Percentiles rank a stretch among this genome's conserved stretches.
Conservation (phyloP, 352 stramenopile species). For the Plasmopara muralis region DNA sequence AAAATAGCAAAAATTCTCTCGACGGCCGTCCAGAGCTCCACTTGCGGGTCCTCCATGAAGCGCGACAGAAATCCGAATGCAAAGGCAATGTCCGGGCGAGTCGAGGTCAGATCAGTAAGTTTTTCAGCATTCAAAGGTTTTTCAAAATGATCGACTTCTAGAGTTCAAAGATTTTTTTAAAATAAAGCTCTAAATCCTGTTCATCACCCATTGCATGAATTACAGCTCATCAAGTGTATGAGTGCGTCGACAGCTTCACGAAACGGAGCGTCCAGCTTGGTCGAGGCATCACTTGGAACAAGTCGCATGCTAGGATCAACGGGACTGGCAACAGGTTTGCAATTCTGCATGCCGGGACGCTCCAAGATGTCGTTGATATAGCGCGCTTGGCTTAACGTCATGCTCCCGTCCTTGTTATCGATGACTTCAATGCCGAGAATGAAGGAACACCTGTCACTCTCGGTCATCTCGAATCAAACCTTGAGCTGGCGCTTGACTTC, state of each 20-base stretch:
- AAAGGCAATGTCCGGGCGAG: constrained; percentile 12
- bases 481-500: neutral
- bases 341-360: neutral
- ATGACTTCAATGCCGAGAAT: neutral
- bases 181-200: no score
- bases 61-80: constrained; percentile 9
- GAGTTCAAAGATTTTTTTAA: no score
- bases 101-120: no score
- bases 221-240: constrained; percentile 20
- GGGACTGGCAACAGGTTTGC: neutral
- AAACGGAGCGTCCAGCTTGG: constrained; percentile 1
- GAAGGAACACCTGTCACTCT: neutral
- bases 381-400: neutral
- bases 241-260: constrained; percentile 12
- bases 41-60: constrained; percentile 16
- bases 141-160: no score
- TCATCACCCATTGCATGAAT: no score
- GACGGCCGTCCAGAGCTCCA: constrained; percentile 11
- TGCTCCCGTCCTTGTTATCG: neutral
- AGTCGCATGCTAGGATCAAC: neutral
- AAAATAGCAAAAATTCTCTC: neutral
- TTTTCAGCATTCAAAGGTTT: no score
- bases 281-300: neutral
- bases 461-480: neutral
- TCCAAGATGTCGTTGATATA: constrained; percentile 1